Evolutionary conservation across 2,329 filamentous ascomycete genomes (phyloP).

Genomic region (Alternaria hordeiaustralica): DNA sequence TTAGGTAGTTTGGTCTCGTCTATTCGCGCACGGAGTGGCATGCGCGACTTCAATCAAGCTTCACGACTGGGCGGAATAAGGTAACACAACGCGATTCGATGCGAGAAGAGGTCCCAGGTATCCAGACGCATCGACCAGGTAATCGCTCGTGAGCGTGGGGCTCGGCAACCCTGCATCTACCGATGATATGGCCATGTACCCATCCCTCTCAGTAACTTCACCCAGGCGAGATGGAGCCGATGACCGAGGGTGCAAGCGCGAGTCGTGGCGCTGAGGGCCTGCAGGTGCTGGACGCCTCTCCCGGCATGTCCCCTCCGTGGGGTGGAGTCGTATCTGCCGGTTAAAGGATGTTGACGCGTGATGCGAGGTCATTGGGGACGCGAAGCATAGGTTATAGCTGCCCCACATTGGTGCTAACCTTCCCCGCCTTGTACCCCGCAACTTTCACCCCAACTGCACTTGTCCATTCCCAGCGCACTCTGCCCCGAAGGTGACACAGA

Average conservation of each 20-base stretch:
- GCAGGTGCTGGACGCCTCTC: neutral
- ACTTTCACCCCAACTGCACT: neutral
- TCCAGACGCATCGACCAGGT: slow-evolving; percentile 10
- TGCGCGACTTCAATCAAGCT: slow-evolving; percentile 4
- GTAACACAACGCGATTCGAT: neutral
- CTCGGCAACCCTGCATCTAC: slow-evolving; percentile 9
- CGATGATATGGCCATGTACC: neutral
- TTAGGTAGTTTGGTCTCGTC: slow-evolving; percentile 21
- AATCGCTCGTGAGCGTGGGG: slow-evolving; percentile 18
- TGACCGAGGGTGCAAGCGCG: neutral
- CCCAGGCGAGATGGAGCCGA: slow-evolving; percentile 22
- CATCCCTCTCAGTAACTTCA: neutral
- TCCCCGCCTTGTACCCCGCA: slow-evolving; percentile 35
- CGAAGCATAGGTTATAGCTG: slow-evolving; percentile 2
- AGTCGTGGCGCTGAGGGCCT: slow-evolving; percentile 6
- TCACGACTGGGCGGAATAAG: neutral
- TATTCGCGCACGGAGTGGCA: slow-evolving; percentile 31
- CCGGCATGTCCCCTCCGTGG: slow-evolving; percentile 10
- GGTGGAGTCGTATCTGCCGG: slow-evolving; percentile 21
- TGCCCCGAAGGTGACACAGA: neutral
- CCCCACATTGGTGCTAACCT: slow-evolving; percentile 30
- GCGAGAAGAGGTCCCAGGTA: neutral
- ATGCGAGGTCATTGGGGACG: slow-evolving; percentile 9
- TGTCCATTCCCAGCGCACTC: slow-evolving; percentile 1
- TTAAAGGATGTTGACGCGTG: slow-evolving; percentile 17